Conservation (phyloP, 1,139 yeast genomes). For the Nakaseomyces uthaithaninus region DNA sequence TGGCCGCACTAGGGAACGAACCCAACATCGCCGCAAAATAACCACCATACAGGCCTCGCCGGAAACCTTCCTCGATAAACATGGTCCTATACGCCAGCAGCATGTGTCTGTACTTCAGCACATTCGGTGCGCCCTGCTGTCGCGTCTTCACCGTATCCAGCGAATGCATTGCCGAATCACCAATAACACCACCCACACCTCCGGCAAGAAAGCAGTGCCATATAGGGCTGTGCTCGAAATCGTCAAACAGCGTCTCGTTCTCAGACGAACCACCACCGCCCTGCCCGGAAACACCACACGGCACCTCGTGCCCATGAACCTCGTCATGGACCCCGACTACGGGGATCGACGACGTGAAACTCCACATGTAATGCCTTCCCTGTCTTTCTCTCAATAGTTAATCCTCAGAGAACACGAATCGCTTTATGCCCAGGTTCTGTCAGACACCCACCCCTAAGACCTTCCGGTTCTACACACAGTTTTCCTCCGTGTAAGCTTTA, state of each 20-base stretch:
- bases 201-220: slow-evolving; percentile 74
- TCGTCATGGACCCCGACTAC: slow-evolving; percentile 23
- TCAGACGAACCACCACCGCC: slow-evolving; percentile 5
- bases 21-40: slow-evolving; percentile 88
- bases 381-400: no score
- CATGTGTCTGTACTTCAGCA: slow-evolving; percentile 55
- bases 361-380: slow-evolving; percentile 21
- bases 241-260: slow-evolving; percentile 13
- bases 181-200: slow-evolving; percentile 89
- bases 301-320: slow-evolving; percentile 9
- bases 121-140: slow-evolving; percentile 83
- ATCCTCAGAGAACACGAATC: no score
- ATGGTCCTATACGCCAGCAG: slow-evolving; percentile 69
- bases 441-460: no score
- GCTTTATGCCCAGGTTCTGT: no score
- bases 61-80: slow-evolving; percentile 71
- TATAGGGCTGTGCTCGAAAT: slow-evolving; percentile 36
- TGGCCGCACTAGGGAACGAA: slow-evolving; percentile 85
- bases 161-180: slow-evolving; percentile 91
- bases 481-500: no score
- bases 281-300: no score
- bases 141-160: slow-evolving; percentile 93
- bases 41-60: slow-evolving; percentile 84
- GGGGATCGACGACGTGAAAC: slow-evolving; percentile 27
- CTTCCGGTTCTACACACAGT: no score